Conservation (phyloP, 2,329 filamentous ascomycete genomes). For the Botrytis hyacinthi region DNA sequence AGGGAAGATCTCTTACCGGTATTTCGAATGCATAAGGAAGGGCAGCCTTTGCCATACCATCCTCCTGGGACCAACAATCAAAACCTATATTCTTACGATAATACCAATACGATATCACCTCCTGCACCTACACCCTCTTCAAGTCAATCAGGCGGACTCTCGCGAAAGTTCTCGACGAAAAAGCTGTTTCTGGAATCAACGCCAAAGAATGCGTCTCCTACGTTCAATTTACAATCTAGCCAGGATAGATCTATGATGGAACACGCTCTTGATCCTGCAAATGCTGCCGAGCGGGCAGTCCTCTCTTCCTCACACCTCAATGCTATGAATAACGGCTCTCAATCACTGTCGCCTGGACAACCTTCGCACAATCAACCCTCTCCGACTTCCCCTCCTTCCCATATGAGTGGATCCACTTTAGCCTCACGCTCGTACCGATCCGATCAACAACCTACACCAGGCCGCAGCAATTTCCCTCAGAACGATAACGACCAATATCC, state of each 20-base stretch:
- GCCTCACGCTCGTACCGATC: slow-evolving; percentile 59
- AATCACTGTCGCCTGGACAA: slow-evolving; percentile 54
- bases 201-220: slow-evolving; percentile 75
- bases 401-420: slow-evolving; percentile 46
- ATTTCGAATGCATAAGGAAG: slow-evolving; percentile 86
- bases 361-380: slow-evolving; percentile 67
- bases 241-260: slow-evolving; percentile 65
- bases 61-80: slow-evolving; percentile 33
- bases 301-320: slow-evolving; percentile 67
- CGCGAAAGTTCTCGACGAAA: slow-evolving; percentile 73
- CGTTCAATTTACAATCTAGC: slow-evolving; percentile 48
- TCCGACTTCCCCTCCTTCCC: slow-evolving; percentile 61
- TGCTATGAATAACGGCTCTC: slow-evolving; percentile 63
- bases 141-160: slow-evolving; percentile 53
- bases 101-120: slow-evolving; percentile 49
- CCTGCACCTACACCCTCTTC: slow-evolving; percentile 57
- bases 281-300: slow-evolving; percentile 65
- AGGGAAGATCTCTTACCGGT: slow-evolving; percentile 90
- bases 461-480: slow-evolving; percentile 55
- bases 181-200: slow-evolving; percentile 69
- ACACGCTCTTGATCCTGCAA: slow-evolving; percentile 65
- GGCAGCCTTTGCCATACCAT: slow-evolving; percentile 72
- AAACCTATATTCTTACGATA: slow-evolving; percentile 51
- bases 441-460: slow-evolving; percentile 51
- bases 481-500: slow-evolving; percentile 43